Evolutionary conservation across 768 basidiomycete species (phyloP).

Genomic region (Ramaria sp.): DNA sequence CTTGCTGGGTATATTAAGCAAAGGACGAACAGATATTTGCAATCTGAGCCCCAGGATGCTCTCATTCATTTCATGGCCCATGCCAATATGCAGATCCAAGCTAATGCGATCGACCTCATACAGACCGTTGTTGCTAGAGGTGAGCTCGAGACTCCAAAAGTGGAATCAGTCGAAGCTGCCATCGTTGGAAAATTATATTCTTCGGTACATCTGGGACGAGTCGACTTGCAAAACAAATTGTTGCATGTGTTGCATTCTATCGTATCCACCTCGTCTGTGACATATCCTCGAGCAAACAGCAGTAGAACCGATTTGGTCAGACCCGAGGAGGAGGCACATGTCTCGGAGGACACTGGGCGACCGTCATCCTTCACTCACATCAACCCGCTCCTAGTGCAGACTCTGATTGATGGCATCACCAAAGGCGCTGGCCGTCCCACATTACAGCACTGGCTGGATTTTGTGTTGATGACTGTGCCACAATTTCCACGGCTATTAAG

Average conservation of each 20-base stretch:
- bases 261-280: slow-evolving; percentile 48
- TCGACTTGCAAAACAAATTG: slow-evolving; percentile 89
- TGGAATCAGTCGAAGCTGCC: slow-evolving; percentile 58
- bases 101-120: slow-evolving; percentile 67
- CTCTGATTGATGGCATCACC: slow-evolving; percentile 73
- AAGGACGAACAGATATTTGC: slow-evolving; percentile 45
- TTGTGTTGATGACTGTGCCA: slow-evolving; percentile 82
- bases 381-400: slow-evolving; percentile 66
- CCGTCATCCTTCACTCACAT: slow-evolving; percentile 30
- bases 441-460: slow-evolving; percentile 94
- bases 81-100: slow-evolving; percentile 58
- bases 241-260: slow-evolving; percentile 84
- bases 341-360: slow-evolving; percentile 22
- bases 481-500: slow-evolving; percentile 71
- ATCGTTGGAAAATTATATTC: slow-evolving; percentile 69
- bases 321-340: slow-evolving; percentile 11
- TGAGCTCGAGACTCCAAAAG: slow-evolving; percentile 50
- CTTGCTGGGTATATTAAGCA: slow-evolving; percentile 1
- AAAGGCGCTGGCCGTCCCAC: slow-evolving; percentile 61
- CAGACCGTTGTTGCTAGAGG: slow-evolving; percentile 76
- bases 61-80: slow-evolving; percentile 43
- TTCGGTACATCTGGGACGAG: slow-evolving; percentile 53
- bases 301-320: neutral
- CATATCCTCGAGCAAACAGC: slow-evolving; percentile 9
- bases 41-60: slow-evolving; percentile 58